Base-by-base conservation (phyloP, 192 early-diverging fungal species). In the Geranomyces michiganensis region DNA sequence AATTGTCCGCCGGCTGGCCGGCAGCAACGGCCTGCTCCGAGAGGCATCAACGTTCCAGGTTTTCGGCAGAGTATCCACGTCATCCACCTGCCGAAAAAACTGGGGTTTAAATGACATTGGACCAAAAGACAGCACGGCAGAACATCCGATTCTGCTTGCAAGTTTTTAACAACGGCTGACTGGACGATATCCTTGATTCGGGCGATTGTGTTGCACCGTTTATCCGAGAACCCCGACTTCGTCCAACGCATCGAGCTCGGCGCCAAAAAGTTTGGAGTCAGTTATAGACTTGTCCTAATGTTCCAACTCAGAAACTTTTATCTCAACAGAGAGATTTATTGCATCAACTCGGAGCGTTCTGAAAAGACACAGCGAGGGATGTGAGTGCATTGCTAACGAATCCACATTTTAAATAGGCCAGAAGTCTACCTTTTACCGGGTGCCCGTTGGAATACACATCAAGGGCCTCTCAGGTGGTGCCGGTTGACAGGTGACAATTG, bases 1-100 rank as follows among this genome's bases (percentile, higher is more conserved):
- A 33, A 51, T 41, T 74, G 61, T 70, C 47, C 49, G 61, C 76
- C 48, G 71, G 58, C n/a, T 27, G 64, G 9, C 72, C 55, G 62
- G 60, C 44, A 48, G 27, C 31, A 65, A 43, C 43, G 45, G 59
- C 63, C 29, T 71, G 56, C 13, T 13, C 36, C n/a, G 41, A 44
- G 4, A 31, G 56, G 71, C 67, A 67, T 21, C 58, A 66, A 0
- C 51, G 56, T 17, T 15, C 45, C 14, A 15, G 27, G 15, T 48
- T 67, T 26, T 53, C 63, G 19, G 53, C 65, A 26, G 51, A 10
- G 22, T 19, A 19, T 7, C 1, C 62, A 10, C 36, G 10, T 41
- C 36, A 41, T 41, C 36, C 36, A 41, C 3, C 36, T 41, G 36
- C 3, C n/a, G n/a, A n/a, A n/a, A n/a, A n/a, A n/a, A n/a, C n/a